These are phyloP conservation scores for Stygiomarasmius scandens DNA, from an alignment of 1,284 basidiomycete genomes.

Conservation along the genomic window DNA sequence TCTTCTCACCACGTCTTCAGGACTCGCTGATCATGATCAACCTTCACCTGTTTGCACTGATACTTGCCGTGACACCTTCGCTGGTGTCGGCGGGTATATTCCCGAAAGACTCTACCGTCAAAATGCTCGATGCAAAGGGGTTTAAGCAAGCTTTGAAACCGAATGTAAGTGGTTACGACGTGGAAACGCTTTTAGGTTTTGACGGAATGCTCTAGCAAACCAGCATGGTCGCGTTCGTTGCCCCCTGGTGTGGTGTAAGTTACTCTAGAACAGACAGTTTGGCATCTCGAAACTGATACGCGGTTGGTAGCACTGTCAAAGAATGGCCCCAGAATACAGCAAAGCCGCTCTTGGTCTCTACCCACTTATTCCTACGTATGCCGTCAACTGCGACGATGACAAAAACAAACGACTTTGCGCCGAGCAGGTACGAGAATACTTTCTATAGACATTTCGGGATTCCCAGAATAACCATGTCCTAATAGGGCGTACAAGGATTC, in stretches of 20 bases:
- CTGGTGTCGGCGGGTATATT: constrained; percentile 76
- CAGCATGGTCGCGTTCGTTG: constrained; percentile 84
- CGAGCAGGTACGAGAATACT: constrained; percentile 56
- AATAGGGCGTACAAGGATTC: constrained; percentile 84
- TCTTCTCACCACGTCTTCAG: background rate
- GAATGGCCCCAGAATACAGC: constrained; percentile 83
- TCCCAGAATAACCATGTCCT: background rate
- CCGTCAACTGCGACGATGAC: constrained; percentile 89
- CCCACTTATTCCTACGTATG: constrained; percentile 87
- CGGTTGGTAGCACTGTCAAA: constrained; percentile 77
- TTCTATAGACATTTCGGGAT: constrained; percentile 22
- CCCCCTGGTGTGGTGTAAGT: constrained; percentile 87
- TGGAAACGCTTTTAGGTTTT: background rate
- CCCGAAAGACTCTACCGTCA: constrained; percentile 67
- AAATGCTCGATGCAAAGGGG: constrained; percentile 72
- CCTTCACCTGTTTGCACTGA: constrained; percentile 34
- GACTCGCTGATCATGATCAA: constrained; percentile 11
- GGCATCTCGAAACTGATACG: background rate
- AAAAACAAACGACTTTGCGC: constrained; percentile 82
- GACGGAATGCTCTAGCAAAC: constrained; percentile 73
- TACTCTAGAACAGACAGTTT: background rate
- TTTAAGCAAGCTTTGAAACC: constrained; percentile 78
- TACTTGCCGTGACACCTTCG: constrained; percentile 45
- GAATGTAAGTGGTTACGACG: constrained; percentile 56
- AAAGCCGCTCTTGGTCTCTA: constrained; percentile 80